phyloP scores from a whole-genome alignment of 176 grass and related monocot genomes.

The Oryza longistaminata region DNA sequence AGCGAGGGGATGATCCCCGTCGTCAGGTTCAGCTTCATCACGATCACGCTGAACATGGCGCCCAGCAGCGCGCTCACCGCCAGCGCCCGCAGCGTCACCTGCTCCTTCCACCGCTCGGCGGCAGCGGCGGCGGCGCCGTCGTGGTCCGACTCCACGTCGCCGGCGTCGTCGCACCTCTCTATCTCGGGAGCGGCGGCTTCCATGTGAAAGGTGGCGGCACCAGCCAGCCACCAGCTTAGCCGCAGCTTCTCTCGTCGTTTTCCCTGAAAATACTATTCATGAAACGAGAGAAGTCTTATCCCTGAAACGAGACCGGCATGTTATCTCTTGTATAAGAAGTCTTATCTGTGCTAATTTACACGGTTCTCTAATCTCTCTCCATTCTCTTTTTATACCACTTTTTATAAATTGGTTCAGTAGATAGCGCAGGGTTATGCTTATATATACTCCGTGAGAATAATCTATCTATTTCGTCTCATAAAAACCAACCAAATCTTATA shows the following conservation, averaged over 20 bases:
- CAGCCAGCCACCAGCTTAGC: neutral
- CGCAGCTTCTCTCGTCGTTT: neutral
- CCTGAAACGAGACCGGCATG: neutral
- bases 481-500: too few species aligned
- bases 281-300: too few species aligned
- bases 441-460: too few species aligned
- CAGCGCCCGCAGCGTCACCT: constrained; percentile 70
- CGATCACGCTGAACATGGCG: constrained; percentile 76
- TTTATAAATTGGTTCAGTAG: too few species aligned
- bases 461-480: too few species aligned
- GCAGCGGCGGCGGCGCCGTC: neutral
- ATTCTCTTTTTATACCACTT: too few species aligned
- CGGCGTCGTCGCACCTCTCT: constrained; percentile 4
- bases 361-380: too few species aligned
- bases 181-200: constrained; percentile 33
- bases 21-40: constrained; percentile 98
- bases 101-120: constrained; percentile 45
- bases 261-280: too few species aligned
- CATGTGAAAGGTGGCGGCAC: constrained; percentile 15
- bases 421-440: too few species aligned
- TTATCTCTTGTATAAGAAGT: too few species aligned
- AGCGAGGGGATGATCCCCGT: constrained; percentile 80
- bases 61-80: constrained; percentile 63
- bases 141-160: neutral
- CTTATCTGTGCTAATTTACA: too few species aligned